Base-by-base conservation (phyloP, 139 green algal species). In the Desmodesmus armatus region DNA sequence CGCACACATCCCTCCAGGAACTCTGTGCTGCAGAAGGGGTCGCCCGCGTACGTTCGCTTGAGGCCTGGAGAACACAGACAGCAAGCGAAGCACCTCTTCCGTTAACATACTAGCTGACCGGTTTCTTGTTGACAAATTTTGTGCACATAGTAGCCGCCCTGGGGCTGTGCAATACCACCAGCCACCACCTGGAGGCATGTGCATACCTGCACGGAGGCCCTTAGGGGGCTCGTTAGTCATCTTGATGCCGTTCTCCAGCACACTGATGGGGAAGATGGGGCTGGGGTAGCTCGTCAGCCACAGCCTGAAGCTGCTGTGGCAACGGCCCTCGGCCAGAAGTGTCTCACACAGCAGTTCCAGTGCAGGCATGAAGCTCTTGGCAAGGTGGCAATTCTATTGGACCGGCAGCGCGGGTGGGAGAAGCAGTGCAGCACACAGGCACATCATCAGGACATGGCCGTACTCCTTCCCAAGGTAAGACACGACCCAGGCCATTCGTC, bases 321-420 rank as follows among this genome's bases (percentile, higher is more conserved):
- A 90, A 70, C 91, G 91, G 33, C 87, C 92, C 49, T 93, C 84
- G 63, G 92, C 89, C 43, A 95, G 89, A 84, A 93, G 87, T 82
- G 92, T 80, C 86, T 96, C 93, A 81, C 90, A 94, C 27, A 96
- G 91, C 39, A 93, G 83, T 88, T 97, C 94, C 49, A 97, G 91
- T 25, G 87, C 87, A 0, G 94, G 90, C 82, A 97, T 81, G 78
- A 94, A 97, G 75, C 69, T 88, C 85, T 91, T 92, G n/a, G 92
- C 92, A 39, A 97, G 91, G 85, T 97, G 94, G 88, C 94, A 97
- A 86, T 97, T 97, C 91, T 95, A 90, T 39, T n/a, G n/a, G 41
- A n/a, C n/a, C n/a, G n/a, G n/a, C n/a, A n/a, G n/a, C n/a, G n/a
- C n/a, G n/a, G 29, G 21, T 51, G 3, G 5, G 9, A 3, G 67